These are phyloP conservation scores for Litsea cubeba DNA, from an alignment of 164 flowering plant species.

Conservation along the genomic window DNA sequence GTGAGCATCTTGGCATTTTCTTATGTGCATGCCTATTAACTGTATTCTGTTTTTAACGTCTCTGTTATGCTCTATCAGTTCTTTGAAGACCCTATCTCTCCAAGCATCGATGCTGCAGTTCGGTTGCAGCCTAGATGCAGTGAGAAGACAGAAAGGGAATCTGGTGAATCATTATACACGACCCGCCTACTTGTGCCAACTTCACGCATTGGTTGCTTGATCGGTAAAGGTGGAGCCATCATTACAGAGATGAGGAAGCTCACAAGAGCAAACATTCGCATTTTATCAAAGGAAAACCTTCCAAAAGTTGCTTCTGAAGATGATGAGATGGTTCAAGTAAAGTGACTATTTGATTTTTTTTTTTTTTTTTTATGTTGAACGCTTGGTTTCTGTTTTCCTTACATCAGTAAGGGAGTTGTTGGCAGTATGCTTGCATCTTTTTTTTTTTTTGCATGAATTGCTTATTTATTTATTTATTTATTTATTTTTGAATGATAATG, in stretches of 20 bases:
- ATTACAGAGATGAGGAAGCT: slow-evolving; percentile 79
- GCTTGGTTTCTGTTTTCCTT: too few relatives aligned
- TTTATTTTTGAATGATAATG: slow-evolving; percentile 8
- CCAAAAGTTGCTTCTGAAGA: slow-evolving; percentile 88
- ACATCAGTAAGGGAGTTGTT: too few relatives aligned
- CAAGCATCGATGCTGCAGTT: slow-evolving; percentile 81
- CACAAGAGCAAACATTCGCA: slow-evolving; percentile 89
- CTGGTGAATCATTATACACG: slow-evolving; percentile 63
- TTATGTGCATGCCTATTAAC: not conserved
- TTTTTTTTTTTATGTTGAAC: too few relatives aligned
- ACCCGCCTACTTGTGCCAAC: slow-evolving; percentile 87
- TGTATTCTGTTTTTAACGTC: not conserved
- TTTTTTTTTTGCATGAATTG: too few relatives aligned
- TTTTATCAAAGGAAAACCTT: slow-evolving; percentile 77
- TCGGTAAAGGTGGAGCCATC: slow-evolving; percentile 94
- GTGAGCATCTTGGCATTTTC: slow-evolving; percentile 21
- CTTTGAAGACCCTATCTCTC: slow-evolving; percentile 76
- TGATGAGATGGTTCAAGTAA: slow-evolving; percentile 98
- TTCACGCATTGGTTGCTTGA: slow-evolving; percentile 86
- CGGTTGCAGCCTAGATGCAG: slow-evolving; percentile 93
- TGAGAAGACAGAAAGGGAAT: slow-evolving; percentile 78
- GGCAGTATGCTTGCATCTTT: too few relatives aligned
- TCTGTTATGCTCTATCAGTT: slow-evolving; percentile 35
- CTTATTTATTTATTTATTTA: too few relatives aligned
- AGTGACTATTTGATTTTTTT: not conserved